phyloP scores from a whole-genome alignment of 495 filamentous ascomycete species.

The Usnea hakonensis region DNA sequence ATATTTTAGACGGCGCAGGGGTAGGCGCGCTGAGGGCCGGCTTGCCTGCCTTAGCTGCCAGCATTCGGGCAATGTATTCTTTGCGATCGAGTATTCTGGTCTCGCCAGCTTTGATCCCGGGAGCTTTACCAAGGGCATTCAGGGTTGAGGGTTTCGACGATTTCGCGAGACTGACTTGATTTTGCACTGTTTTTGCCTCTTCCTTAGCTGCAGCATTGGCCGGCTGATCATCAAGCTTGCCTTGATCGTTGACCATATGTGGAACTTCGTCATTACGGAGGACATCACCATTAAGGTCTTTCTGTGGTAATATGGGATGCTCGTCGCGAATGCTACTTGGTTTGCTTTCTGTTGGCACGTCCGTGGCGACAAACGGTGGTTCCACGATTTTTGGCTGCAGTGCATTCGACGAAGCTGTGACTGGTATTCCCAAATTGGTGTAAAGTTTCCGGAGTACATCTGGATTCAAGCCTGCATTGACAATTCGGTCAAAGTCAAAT shows the following conservation, averaged over 20 bases:
- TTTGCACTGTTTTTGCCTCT: neutral
- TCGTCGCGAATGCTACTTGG: neutral
- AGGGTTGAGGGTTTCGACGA: neutral
- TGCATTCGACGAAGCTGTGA: constrained; percentile 17
- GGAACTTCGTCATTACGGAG: neutral
- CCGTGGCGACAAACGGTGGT: neutral
- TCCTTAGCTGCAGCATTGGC: neutral
- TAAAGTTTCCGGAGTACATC: constrained; percentile 56
- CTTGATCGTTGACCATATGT: neutral
- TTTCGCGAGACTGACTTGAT: neutral
- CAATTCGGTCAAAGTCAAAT: constrained; percentile 58
- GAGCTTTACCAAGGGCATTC: neutral
- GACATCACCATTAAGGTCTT: neutral
- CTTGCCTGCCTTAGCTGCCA: constrained; percentile 51
- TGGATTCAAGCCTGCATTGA: constrained; percentile 64
- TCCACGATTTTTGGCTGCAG: constrained; percentile 7
- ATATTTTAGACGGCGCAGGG: constrained; percentile 4
- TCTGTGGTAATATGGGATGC: neutral
- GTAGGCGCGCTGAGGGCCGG: constrained; percentile 18
- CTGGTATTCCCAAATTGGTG: constrained; percentile 52
- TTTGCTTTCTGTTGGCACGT: neutral
- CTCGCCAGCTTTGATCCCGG: constrained; percentile 16
- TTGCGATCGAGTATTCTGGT: constrained; percentile 60
- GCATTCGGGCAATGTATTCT: constrained; percentile 65
- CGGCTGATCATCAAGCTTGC: neutral